Evolutionary conservation across 129 eudicot species (phyloP).

Genomic region (Helianthus tuberosus): DNA sequence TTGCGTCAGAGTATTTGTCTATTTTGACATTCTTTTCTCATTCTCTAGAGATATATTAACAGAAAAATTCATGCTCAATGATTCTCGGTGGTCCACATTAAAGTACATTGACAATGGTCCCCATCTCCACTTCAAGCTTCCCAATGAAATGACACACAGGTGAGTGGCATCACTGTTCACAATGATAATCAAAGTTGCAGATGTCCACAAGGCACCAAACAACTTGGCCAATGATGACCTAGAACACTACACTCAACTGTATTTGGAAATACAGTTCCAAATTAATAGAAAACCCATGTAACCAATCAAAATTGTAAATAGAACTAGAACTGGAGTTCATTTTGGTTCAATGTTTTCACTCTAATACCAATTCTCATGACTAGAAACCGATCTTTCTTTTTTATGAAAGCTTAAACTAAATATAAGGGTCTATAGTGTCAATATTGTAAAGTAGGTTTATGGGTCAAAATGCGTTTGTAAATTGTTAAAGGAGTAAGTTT

Average conservation of each 20-base stretch:
- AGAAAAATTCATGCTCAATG: constrained; percentile 23
- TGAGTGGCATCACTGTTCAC: background rate
- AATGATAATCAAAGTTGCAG: constrained; percentile 20
- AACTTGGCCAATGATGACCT: background rate
- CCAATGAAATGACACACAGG: constrained; percentile 10
- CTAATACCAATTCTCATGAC: too few relatives aligned
- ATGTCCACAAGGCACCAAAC: background rate
- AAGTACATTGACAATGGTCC: constrained; percentile 25
- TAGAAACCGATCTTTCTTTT: too few relatives aligned
- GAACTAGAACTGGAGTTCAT: too few relatives aligned
- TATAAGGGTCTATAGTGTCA: too few relatives aligned
- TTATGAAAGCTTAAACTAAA: too few relatives aligned
- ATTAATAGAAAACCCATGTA: background rate
- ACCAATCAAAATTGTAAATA: background rate
- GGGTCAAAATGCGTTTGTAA: too few relatives aligned
- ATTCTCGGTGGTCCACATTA: constrained; percentile 10
- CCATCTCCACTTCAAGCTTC: constrained; percentile 27
- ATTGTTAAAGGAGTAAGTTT: too few relatives aligned
- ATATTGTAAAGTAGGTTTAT: too few relatives aligned
- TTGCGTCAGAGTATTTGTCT: constrained; percentile 13
- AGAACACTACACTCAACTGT: background rate
- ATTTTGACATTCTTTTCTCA: background rate
- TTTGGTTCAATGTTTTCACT: too few relatives aligned
- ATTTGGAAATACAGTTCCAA: background rate
- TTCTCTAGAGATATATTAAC: background rate